Conservation (phyloP, 1,284 basidiomycete genomes). For the Caloboletus firmus region DNA sequence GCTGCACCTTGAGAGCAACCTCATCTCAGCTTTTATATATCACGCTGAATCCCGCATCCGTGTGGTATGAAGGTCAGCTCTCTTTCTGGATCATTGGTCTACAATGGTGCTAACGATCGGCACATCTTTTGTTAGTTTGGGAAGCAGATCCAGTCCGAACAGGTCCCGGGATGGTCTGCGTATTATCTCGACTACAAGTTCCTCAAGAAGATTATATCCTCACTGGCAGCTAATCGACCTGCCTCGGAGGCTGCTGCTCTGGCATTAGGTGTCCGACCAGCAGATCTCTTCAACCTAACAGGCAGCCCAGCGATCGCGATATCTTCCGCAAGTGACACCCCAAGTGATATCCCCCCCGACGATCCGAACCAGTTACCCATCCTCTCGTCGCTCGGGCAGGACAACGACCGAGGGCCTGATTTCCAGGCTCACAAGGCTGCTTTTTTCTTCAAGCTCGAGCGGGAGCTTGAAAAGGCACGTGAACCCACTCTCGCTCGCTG, state of each 20-base stretch:
- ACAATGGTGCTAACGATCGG: not conserved
- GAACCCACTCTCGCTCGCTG: not conserved
- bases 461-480: slow-evolving; percentile 93
- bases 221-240: slow-evolving; percentile 88
- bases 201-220: slow-evolving; percentile 98
- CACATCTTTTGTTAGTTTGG: slow-evolving; percentile 71
- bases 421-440: slow-evolving; percentile 95
- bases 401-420: slow-evolving; percentile 68
- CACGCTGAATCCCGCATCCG: slow-evolving; percentile 10
- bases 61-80: slow-evolving; percentile 32
- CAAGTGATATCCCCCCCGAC: slow-evolving; percentile 22
- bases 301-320: slow-evolving; percentile 12
- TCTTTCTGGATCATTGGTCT: not conserved
- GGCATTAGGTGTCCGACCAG: slow-evolving; percentile 79
- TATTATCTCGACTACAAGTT: slow-evolving; percentile 99
- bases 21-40: slow-evolving; percentile 4
- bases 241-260: slow-evolving; percentile 87
- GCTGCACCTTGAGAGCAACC: slow-evolving; percentile 5
- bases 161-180: slow-evolving; percentile 94
- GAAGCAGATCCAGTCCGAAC: slow-evolving; percentile 95
- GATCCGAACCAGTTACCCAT: slow-evolving; percentile 50
- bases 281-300: slow-evolving; percentile 46
- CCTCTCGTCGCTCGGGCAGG: slow-evolving; percentile 58
- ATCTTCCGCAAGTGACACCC: slow-evolving; percentile 9
- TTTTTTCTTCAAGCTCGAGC: slow-evolving; percentile 98